Base-by-base conservation (phyloP, 2,329 filamentous ascomycete genomes). In the Cladobotryum mycophilum region DNA sequence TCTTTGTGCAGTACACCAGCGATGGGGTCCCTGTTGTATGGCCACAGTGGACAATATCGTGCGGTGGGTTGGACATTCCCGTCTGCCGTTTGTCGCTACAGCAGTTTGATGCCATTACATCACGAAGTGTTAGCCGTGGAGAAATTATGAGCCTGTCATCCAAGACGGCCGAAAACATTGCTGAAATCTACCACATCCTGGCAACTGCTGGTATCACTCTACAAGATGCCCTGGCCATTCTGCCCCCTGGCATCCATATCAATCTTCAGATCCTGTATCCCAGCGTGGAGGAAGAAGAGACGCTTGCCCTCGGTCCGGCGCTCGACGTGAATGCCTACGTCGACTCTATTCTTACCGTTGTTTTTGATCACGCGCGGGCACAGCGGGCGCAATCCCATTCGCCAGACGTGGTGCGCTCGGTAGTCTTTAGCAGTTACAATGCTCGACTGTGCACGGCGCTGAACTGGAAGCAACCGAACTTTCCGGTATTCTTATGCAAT, bases 381-480 rank as follows among this genome's bases (percentile, higher is more conserved):
- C 80, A 83, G 62, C 72, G 80, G 60, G 80, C 61, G 54, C 89
- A 67, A 55, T 82, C 81, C 56, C 89, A 67, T 55, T 83, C 81
- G 1, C 61, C 88, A 8, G 84, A 89, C 49, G 81, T 84, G 14
- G 84, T 93, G 58, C 79, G 91, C 38, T 95, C 89, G 12, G 85
- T 99, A 47, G 89, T 96, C 11, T 96, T 99, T 67, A 95, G 89
- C 61, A 95, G 89, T 18, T 96, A 92, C 69, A 96, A 95, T 64
- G 78, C 88, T 12, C 86, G 85, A 56, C 81, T 97, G 17, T 99
- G 93, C 70, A 95, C 89, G 14, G 91, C 92, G 5, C 72, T 99
- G 60, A 99, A 99, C 70, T 99, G 93, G 93, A 99, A 99, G 69
- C 93, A 99, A 68, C 93, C 93, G 2, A 99, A 97, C 65, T 99